Conservation (phyloP, 129 eudicot genomes). For the Logfia minima region DNA sequence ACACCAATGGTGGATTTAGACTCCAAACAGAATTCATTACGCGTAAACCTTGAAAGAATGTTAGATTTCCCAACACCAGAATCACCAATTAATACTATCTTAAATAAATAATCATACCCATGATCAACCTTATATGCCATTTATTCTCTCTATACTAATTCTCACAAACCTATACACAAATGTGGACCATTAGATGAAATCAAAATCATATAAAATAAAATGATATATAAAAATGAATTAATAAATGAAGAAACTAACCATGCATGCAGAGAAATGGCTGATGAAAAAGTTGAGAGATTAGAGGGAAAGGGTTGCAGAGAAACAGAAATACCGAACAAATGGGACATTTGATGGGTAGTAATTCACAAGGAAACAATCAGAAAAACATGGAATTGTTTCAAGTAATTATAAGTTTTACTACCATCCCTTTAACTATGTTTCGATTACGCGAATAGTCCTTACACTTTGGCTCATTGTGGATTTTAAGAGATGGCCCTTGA, state of each 20-base stretch:
- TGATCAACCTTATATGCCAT: conserved; percentile 97
- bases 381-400: conserved; percentile 25
- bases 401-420: not conserved
- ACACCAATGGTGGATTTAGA: conserved; percentile 97
- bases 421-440: not conserved
- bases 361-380: conserved; percentile 28
- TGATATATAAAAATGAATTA: not conserved
- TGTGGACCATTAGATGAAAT: not conserved
- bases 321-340: conserved; percentile 34
- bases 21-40: conserved; percentile 87
- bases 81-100: conserved; percentile 87
- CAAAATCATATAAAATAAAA: not conserved
- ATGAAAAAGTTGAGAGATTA: conserved; percentile 12
- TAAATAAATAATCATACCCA: conserved; percentile 80
- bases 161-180: conserved; percentile 32
- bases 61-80: conserved; percentile 96
- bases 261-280: conserved; percentile 15
- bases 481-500: not conserved
- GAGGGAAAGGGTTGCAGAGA: conserved; percentile 25
- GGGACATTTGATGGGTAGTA: conserved; percentile 33
- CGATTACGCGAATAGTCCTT: not conserved
- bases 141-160: conserved; percentile 17
- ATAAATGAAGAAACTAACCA: conserved; percentile 26
- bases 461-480: not conserved
- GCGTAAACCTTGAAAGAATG: conserved; percentile 80